Conservation (phyloP, 1,284 basidiomycete species). For the Tremellales sp. region DNA sequence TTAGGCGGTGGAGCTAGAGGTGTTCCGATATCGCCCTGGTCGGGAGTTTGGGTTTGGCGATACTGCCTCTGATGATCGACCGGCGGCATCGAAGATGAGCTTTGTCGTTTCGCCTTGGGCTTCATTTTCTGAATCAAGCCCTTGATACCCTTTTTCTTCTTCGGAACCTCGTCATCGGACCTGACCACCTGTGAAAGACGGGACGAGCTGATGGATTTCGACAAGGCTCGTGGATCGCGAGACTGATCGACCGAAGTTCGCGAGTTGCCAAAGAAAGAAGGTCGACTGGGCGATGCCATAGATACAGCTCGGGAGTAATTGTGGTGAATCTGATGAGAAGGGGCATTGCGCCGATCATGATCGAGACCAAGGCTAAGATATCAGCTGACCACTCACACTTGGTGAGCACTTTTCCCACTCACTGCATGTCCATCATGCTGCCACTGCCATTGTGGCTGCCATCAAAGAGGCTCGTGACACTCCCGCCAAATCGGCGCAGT, state of each 20-base stretch:
- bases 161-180: conserved; percentile 44
- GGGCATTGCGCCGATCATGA: conserved; percentile 30
- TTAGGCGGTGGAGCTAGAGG: conserved; percentile 80
- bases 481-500: conserved; percentile 63
- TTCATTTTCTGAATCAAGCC: conserved; percentile 74
- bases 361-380: conserved; percentile 43
- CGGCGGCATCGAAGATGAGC: not conserved
- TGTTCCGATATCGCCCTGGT: conserved; percentile 47
- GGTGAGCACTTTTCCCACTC: conserved; percentile 51
- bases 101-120: conserved; percentile 14
- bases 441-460: conserved; percentile 72
- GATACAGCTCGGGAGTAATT: conserved; percentile 38
- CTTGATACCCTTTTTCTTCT: conserved; percentile 71
- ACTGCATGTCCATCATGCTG: conserved; percentile 93
- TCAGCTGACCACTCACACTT: conserved; percentile 4
- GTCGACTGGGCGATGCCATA: conserved; percentile 39
- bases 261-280: conserved; percentile 37
- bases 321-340: conserved; percentile 16
- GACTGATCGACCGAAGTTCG: conserved; percentile 23
- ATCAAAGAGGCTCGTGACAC: conserved; percentile 72
- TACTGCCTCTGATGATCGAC: not conserved
- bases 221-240: conserved; percentile 1
- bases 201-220: conserved; percentile 23
- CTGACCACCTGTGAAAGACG: conserved; percentile 33
- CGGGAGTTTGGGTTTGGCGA: not conserved